Percentiles rank a stretch among this genome's conserved stretches.
phyloP scores from a whole-genome alignment of 192 early-diverging fungal species.

The Podila horticola region DNA sequence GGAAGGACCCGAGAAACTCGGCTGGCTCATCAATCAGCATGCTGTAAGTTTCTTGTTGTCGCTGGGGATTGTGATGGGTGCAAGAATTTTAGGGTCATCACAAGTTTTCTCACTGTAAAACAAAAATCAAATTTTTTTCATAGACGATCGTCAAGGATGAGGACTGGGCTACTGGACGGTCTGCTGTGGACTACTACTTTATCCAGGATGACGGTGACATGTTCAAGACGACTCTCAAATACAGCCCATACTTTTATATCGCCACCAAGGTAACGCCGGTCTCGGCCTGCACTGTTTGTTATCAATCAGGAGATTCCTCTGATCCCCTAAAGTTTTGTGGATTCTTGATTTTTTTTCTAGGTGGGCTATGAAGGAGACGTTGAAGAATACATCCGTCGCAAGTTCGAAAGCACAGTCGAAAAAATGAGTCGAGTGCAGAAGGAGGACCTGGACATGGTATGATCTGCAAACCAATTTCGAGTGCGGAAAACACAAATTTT shows the following conservation, averaged over 20 bases:
- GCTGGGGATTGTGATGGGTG: neutral
- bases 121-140: neutral
- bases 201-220: constrained; percentile 87
- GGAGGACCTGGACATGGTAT: constrained; percentile 87
- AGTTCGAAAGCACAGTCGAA: constrained; percentile 74
- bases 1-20: constrained; percentile 76
- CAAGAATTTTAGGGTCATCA: neutral
- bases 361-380: constrained; percentile 83
- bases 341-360: constrained; percentile 28
- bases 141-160: constrained; percentile 73
- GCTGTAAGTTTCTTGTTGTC: constrained; percentile 63
- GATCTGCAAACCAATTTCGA: neutral
- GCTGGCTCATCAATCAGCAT: constrained; percentile 98
- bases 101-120: neutral
- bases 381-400: constrained; percentile 82
- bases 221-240: constrained; percentile 89
- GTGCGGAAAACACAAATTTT: neutral
- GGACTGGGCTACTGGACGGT: constrained; percentile 70
- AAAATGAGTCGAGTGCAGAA: constrained; percentile 73
- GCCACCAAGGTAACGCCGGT: constrained; percentile 71
- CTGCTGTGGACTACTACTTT: constrained; percentile 94
- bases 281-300: neutral
- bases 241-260: constrained; percentile 93
- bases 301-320: neutral
- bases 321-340: neutral